These are phyloP conservation scores for Kalanchoe fedtschenkoi DNA, from an alignment of 164 flowering plant species.

Conservation along the genomic window DNA sequence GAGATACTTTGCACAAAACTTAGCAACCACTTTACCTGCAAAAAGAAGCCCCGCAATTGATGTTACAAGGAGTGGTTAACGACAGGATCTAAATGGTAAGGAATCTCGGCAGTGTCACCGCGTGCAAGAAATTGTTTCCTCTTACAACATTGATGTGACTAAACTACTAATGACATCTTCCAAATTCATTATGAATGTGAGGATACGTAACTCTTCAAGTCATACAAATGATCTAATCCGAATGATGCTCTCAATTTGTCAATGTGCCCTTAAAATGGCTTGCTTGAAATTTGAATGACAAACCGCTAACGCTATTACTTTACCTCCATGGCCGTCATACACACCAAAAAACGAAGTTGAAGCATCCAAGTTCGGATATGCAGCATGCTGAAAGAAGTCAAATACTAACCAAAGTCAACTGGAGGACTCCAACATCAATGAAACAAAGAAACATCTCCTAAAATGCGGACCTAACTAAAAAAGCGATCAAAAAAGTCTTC, in stretches of 20 bases:
- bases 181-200: not conserved
- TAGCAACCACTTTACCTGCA: slow-evolving; percentile 96
- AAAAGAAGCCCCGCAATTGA: slow-evolving; percentile 1
- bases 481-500: not conserved
- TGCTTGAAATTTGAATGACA: not conserved
- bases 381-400: slow-evolving; percentile 63
- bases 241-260: no score
- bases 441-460: not conserved
- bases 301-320: slow-evolving; percentile 9
- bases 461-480: not conserved
- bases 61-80: not conserved
- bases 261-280: no score
- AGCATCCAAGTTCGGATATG: slow-evolving; percentile 65
- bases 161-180: not conserved
- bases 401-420: slow-evolving; percentile 11
- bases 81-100: not conserved
- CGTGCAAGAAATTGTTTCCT: no score
- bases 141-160: not conserved
- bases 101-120: not conserved
- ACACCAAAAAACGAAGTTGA: slow-evolving; percentile 95
- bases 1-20: slow-evolving; percentile 94
- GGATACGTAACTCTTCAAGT: not conserved
- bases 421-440: not conserved
- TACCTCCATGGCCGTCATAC: slow-evolving; percentile 99
- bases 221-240: no score